Base-by-base conservation (phyloP, 1,284 basidiomycete species). In the Irpex rosettiformis region DNA sequence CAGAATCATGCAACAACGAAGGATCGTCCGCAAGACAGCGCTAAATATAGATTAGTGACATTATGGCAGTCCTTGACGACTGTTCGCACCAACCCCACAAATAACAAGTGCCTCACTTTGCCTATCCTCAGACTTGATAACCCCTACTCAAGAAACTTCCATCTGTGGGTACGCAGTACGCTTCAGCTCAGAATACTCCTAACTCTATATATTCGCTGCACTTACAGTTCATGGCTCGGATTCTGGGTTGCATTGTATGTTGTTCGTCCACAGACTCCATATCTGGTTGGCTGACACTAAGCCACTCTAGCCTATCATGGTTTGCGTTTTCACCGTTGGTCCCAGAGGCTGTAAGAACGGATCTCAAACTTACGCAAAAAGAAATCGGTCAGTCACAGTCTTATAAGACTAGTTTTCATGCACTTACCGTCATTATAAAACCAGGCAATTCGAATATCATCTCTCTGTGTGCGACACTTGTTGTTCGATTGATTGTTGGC, bases 241-340 rank as follows among this genome's bases (percentile, higher is more conserved):
- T 82, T 77, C 69, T 77, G 79, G 63, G 69, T 75, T 3, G 79
- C 79, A 5, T 73, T 73, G 69, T 76, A 59, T 59, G 67, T 64
- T 3, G 10, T 16, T 51, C 13, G 13, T 45, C 7, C n/a, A 11
- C 21, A 5, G 37, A 25, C 48, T 21, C 29, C 8, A 18, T 16
- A 28, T 45, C 57, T 43, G 13, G 21, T 22, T 21, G 28, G 10
- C 8, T 40, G 4, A 37, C 33, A 56, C 18, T 6, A 7, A n/a
- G 27, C 18, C 67, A 52, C 65, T 37, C 7, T 28, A 75, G 74
- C 62, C 67, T 85, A 21, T 80, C 83, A 13, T 88, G 86, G 86
- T 88, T 88, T 61, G 84, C 85, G 0, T 86, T 87, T 66, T 75
- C 83, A 16, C 84, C 85, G 0, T 75, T 88, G 8, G 77, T 85